Percentiles rank a stretch among this genome's conserved stretches.
Evolutionary conservation across 176 grass and related monocot species (phyloP).

Genomic region (Aechmea fasciata): DNA sequence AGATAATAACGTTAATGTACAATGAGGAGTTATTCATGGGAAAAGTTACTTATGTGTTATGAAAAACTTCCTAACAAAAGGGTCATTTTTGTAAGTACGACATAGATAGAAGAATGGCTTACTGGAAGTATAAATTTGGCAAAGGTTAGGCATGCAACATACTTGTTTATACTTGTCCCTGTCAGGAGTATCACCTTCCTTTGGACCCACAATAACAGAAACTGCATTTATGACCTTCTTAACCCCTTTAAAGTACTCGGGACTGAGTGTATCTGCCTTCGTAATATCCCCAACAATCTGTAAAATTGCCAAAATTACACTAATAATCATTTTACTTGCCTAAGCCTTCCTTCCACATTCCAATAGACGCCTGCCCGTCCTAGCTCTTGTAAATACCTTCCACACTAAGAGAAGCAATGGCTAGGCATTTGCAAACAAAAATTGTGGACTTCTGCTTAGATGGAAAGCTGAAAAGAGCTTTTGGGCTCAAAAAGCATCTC

Average conservation of each 20-base stretch:
- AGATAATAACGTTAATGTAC: too few relatives aligned
- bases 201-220: slow-evolving; percentile 92
- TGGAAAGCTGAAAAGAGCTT: background rate
- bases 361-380: too few relatives aligned
- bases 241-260: slow-evolving; percentile 73
- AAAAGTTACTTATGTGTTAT: too few relatives aligned
- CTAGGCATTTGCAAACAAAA: background rate
- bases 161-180: slow-evolving; percentile 91
- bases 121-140: background rate
- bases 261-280: slow-evolving; percentile 54
- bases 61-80: too few relatives aligned
- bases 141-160: slow-evolving; percentile 23
- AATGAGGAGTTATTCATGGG: too few relatives aligned
- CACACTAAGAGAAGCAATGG: background rate
- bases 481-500: too few relatives aligned
- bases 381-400: too few relatives aligned
- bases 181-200: slow-evolving; percentile 98
- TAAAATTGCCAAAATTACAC: slow-evolving; percentile 1
- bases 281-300: slow-evolving; percentile 89
- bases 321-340: background rate
- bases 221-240: slow-evolving; percentile 75
- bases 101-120: too few relatives aligned
- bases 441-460: background rate
- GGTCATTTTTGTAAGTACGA: too few relatives aligned
- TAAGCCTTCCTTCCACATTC: background rate